Evolutionary conservation across 306 rosid genomes (phyloP), one percentile per base, ranked within the genome.

Genomic region (Vicia faba): DNA sequence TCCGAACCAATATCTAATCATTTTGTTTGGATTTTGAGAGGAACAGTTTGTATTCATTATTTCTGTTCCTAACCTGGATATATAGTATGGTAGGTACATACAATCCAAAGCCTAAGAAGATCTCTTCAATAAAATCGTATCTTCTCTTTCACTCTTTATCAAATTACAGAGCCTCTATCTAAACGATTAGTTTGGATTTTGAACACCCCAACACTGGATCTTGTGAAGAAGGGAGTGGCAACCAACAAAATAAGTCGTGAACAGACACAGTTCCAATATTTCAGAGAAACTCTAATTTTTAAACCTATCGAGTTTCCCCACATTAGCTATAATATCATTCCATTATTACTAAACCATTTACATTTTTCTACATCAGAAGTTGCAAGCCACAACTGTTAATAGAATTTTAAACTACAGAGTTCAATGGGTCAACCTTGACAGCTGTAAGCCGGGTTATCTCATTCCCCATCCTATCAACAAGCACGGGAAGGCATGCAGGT

Each of bases 391-490:
- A 26, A 19, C 39, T 41, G 48, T 28, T 68, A 11, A 33, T 50
- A 33, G 67, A 40, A 68, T 61, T 58, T 31, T 38, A 72, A 73
- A 38, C 55, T 61, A 65, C 44, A 55, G 55, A 60, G 63, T 36
- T 44, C 68, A 70, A 74, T 66, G 11, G 16, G 72, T 78, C 58
- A 77, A 95, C 99, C 97, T 95, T 95, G 68, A 95, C 99, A 53
- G 99, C 97, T 46, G 99, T 95, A 70, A 95, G 96, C 15, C 99
- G 85, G 68, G 99, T 95, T 72, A 95, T 91, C 86, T 95, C 99
- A 76, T 95, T 95, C 57, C 99, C 99, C 99, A 95, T 95, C 72
- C 99, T 84, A 85, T 95, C 97, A 74, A 95, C 97, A 76, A 95
- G 96, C 26, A 95, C 96, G 64, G 99, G 99, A 81, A 95, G 97